A percentile compares a stretch with the other conserved stretches of the same genome.
Evolutionary conservation across 805 yeast genomes (phyloP).

Genomic region (Pichia scutulata): DNA sequence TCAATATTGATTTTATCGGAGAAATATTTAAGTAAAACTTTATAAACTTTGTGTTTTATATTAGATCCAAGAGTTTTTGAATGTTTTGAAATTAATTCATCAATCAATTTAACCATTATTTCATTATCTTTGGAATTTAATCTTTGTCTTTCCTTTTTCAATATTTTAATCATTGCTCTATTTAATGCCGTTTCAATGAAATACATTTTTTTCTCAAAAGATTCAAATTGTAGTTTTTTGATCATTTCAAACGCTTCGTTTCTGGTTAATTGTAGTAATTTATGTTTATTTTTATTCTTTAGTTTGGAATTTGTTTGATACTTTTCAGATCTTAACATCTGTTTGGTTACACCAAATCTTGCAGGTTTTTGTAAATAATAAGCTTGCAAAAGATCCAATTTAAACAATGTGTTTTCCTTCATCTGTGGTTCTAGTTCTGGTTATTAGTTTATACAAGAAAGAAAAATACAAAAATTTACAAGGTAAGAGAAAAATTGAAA

Average conservation of each 20-base stretch:
- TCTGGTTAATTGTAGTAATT: conserved; percentile 28
- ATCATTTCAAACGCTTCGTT: conserved; percentile 42
- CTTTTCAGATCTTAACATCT: conserved; percentile 37
- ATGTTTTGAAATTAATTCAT: conserved; percentile 2
- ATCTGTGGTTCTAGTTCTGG: not conserved
- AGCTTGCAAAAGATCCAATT: conserved; percentile 48
- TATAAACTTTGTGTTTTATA: conserved; percentile 17
- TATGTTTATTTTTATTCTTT: conserved; percentile 24
- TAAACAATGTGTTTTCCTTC: conserved; percentile 41
- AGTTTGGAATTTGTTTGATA: conserved; percentile 2
- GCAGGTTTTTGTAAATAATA: conserved; percentile 40
- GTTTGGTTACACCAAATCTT: conserved; percentile 42
- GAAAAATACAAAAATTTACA: not conserved
- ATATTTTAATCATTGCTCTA: conserved; percentile 33
- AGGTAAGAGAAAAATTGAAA: not conserved
- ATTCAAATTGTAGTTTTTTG: conserved; percentile 34
- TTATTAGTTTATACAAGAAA: not conserved
- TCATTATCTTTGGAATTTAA: not conserved
- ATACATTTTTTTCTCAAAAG: conserved; percentile 43
- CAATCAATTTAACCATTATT: conserved; percentile 1
- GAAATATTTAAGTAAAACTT: conserved; percentile 10
- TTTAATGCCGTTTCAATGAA: conserved; percentile 25
- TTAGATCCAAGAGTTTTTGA: conserved; percentile 2
- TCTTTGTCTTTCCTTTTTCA: conserved; percentile 19
- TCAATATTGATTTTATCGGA: conserved; percentile 11